Evolutionary conservation across 2,329 filamentous ascomycete species (phyloP).

Genomic region (Calycina marina): DNA sequence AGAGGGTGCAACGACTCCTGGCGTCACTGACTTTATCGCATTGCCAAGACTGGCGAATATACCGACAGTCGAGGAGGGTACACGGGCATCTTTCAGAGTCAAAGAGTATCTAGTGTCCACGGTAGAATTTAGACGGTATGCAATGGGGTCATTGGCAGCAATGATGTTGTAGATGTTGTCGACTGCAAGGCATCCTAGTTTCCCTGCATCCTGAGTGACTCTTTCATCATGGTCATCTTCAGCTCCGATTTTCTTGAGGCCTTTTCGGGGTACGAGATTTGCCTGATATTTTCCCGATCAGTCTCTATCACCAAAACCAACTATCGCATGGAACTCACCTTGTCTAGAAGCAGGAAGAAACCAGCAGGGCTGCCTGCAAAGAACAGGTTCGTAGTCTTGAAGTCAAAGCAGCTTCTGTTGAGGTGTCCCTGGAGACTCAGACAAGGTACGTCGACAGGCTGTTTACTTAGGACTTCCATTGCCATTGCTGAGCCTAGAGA

Average conservation of each 20-base stretch:
- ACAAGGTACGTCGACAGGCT: conserved; percentile 42
- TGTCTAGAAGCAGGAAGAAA: conserved; percentile 83
- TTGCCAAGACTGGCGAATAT: conserved; percentile 51
- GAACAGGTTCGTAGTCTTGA: conserved; percentile 82
- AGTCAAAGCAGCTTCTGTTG: conserved; percentile 63
- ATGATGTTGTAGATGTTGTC: conserved; percentile 96
- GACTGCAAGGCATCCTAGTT: conserved; percentile 80
- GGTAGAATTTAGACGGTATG: conserved; percentile 81
- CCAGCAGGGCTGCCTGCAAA: conserved; percentile 80
- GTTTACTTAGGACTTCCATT: conserved; percentile 75
- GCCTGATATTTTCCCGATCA: too few species aligned
- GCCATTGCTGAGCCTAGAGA: conserved; percentile 93
- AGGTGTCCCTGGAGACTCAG: too few species aligned
- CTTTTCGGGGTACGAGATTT: conserved; percentile 58
- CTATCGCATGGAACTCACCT: too few species aligned
- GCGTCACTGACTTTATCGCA: conserved; percentile 46
- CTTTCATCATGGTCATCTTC: conserved; percentile 37
- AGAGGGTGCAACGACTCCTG: conserved; percentile 26
- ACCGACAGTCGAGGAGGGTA: conserved; percentile 57
- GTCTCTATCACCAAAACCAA: too few species aligned
- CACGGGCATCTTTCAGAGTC: conserved; percentile 60
- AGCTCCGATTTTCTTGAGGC: conserved; percentile 60
- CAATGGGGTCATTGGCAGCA: conserved; percentile 56
- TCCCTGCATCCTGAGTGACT: conserved; percentile 64
- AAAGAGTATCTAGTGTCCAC: conserved; percentile 70